These are phyloP conservation scores for Fusarium begoniae DNA, from an alignment of 2,329 filamentous ascomycete species.

Conservation along the genomic window DNA sequence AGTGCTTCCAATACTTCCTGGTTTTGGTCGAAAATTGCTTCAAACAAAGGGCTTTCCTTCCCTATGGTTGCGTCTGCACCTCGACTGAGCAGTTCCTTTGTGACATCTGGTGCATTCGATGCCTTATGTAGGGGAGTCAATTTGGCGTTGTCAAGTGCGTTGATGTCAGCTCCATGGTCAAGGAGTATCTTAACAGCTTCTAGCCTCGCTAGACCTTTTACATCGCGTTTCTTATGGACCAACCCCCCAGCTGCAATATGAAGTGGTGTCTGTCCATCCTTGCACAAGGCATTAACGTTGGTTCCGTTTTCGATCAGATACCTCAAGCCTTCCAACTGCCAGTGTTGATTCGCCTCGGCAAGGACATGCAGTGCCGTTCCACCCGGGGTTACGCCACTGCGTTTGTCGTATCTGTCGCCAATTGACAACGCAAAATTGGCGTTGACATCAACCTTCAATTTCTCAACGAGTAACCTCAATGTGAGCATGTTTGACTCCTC, in stretches of 20 bases:
- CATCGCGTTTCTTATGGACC: fast-evolving
- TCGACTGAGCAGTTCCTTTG: slow-evolving; percentile 6
- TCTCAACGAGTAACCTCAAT: slow-evolving; percentile 21
- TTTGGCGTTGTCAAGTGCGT: slow-evolving; percentile 4
- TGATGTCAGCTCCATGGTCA: slow-evolving; percentile 26
- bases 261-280: slow-evolving; percentile 16
- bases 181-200: slow-evolving; percentile 21
- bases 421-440: not conserved
- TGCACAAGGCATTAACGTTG: not conserved
- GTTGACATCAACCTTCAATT: slow-evolving; percentile 28
- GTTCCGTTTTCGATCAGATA: slow-evolving; percentile 28
- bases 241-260: slow-evolving; percentile 16
- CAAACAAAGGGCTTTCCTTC: slow-evolving; percentile 14
- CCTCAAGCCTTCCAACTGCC: slow-evolving; percentile 28
- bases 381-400: not conserved
- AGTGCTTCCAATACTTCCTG: slow-evolving; percentile 10
- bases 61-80: slow-evolving; percentile 13
- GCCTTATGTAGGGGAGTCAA: slow-evolving; percentile 19
- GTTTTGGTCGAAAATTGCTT: slow-evolving; percentile 15
- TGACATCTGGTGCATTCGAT: not conserved
- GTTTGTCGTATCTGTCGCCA: not conserved
- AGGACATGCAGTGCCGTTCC: slow-evolving; percentile 30
- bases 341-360: slow-evolving; percentile 21
- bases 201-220: slow-evolving; percentile 7
- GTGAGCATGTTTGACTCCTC: slow-evolving; percentile 19